Base-by-base conservation (phyloP, 148 eudicot genomes). In the Heliosperma pusillum region DNA sequence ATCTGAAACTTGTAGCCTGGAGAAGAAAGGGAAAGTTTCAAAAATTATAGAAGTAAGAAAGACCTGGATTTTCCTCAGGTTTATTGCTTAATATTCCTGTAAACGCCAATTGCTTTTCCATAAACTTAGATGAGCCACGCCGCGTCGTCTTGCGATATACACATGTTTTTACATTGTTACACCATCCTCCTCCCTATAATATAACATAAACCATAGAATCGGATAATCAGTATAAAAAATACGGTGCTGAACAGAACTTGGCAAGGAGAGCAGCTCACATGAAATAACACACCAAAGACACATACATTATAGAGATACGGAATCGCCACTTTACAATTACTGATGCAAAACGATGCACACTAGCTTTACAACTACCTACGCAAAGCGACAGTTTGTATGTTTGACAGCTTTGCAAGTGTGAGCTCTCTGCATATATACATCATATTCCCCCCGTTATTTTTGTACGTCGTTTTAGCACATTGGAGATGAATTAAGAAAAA, bases 131-230 rank as follows among this genome's bases (percentile, higher is more conserved):
- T 3, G 99, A 95, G 75, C 99, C 97, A 71, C 96, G 96, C 72
- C 91, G 82, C 72, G 97, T 92, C 20, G 78, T 95, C 80, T 95
- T 89, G 42, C 99, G 90, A 75, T 87, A 95, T 62, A 92, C 87
- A 82, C 99, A 95, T 62, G 90, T 78, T 82, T 89, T 77, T 63
- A 77, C 40, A 66, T 77, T 84, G 83, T 95, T 89, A 79, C 99
- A 95, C 99, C 99, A 95, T 64, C 99, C 99, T 82, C 99, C 99
- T 78, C 99, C 99, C 99, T 95, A 85, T 30, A 82, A 71, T 36
- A 66, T 45, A 10, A 22, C 59, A 77, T 21, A 69, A 58, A 30
- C 56, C 64, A 58, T 24, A 20, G 10, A 73, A 47, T 29, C 11
- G 29, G 26, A 58, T 20, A 57, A 17, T 62, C 50, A 13, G 10